A percentile compares a stretch with the other conserved stretches of the same genome.
Conservation (phyloP, 1,284 basidiomycete species). For the Puccinia triticina region DNA sequence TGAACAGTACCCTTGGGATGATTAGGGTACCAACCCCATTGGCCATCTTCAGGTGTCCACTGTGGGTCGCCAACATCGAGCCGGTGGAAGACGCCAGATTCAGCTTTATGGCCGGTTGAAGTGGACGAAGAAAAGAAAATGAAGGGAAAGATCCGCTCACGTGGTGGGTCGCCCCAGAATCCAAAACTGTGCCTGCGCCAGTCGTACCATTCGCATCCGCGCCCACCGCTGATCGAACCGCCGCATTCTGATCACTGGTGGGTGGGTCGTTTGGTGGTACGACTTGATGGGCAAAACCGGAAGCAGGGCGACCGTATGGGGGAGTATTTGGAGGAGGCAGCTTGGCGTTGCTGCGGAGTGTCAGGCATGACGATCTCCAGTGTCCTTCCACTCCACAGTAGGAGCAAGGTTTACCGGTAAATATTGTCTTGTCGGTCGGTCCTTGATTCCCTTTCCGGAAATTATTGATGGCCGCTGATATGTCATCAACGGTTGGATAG, state of each 20-base stretch:
- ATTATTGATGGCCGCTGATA: background rate
- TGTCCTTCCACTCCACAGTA: background rate
- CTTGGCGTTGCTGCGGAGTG: background rate
- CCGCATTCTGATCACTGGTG: background rate
- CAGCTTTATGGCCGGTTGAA: background rate
- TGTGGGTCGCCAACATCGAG: background rate
- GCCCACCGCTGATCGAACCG: no score
- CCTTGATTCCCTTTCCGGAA: background rate
- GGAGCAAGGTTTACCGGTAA: background rate
- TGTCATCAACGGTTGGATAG: no score
- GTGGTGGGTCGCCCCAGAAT: no score
- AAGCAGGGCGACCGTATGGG: background rate
- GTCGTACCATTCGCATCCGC: no score
- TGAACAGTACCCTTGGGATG: background rate
- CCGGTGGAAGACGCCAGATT: background rate
- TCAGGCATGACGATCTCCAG: background rate
- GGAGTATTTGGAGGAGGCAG: background rate
- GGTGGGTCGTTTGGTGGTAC: background rate
- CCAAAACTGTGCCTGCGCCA: no score
- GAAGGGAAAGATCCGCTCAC: no score
- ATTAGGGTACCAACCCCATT: background rate
- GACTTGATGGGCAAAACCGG: constrained; percentile 3
- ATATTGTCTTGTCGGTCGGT: background rate
- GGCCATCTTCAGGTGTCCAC: no score
- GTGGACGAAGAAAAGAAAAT: no score